Base-by-base conservation (phyloP, 768 basidiomycete species). In the Psilocybe cubensis region DNA sequence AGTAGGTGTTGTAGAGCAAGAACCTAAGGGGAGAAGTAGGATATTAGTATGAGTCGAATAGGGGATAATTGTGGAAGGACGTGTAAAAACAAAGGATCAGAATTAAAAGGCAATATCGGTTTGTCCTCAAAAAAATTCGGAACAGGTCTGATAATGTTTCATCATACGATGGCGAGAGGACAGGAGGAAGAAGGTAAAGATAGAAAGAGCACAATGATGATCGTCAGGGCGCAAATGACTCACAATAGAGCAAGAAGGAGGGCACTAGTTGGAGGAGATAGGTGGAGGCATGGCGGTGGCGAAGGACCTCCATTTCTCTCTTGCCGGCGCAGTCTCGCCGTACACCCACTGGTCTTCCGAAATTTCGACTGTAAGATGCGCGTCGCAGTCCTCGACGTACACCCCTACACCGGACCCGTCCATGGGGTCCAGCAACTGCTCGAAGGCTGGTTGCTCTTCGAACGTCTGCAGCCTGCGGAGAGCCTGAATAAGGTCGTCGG, bases 401-500 rank as follows among this genome's bases (percentile, higher is more conserved):
- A 93, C 87, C 1, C 87, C 84, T 20, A 93, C 89, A 1, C 91
- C 91, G 8, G 82, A 78, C 23, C 83, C 86, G 2, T 91, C 89
- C 40, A 81, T 76, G 0, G 89, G 87, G 46, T 90, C 83, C 8
- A 92, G 68, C 12, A 92, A 72, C 25, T 89, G 79, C 70, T 87
- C 88, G 47, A 75, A 61, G 23, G 73, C 73, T 4, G 74, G 68
- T 6, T 60, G 59, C 59, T 76, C 64, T 28, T 82, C 78, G 44
- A 78, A 75, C 3, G 85, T 62, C 66, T 92, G 84, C 2, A 98
- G 80, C 63, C 81, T 83, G 62, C 78, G 81, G 53, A 98, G 75
- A 14, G 96, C 96, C 10, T 78, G 67, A 24, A 94, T 90, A 61
- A 98, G 82, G 68, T 98, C 96, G 21, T 91, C 86, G 0, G 96